A percentile compares a stretch with the other conserved stretches of the same genome.
phyloP scores from a whole-genome alignment of 192 early-diverging fungal genomes.

The Backusella tarrabulga region DNA sequence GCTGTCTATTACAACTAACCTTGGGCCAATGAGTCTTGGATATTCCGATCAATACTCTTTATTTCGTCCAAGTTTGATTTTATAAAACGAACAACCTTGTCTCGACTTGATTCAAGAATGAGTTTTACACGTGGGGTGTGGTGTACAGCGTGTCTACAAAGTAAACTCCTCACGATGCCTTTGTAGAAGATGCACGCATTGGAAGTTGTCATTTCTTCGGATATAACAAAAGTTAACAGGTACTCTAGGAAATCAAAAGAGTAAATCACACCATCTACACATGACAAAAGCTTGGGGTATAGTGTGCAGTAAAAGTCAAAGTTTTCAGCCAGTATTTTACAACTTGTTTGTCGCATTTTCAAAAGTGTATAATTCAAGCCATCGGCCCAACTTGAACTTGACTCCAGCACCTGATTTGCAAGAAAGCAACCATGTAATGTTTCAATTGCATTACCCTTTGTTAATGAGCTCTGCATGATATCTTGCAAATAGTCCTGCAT shows the following conservation, averaged over 20 bases:
- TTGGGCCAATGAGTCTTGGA: slow-evolving; percentile 19
- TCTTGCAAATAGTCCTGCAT: slow-evolving; percentile 11
- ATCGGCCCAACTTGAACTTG: slow-evolving; percentile 2
- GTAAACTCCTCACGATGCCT: slow-evolving; percentile 27
- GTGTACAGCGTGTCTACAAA: slow-evolving; percentile 21
- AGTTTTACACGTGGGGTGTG: neutral
- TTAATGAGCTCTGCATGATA: neutral
- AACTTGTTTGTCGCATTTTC: slow-evolving; percentile 6
- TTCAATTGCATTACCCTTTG: slow-evolving; percentile 24
- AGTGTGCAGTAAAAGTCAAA: slow-evolving; percentile 30
- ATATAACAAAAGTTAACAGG: slow-evolving; percentile 14
- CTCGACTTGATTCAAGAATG: slow-evolving; percentile 16
- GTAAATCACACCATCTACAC: slow-evolving; percentile 34
- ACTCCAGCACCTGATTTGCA: slow-evolving; percentile 9
- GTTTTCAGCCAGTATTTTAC: slow-evolving; percentile 19
- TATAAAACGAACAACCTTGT: slow-evolving; percentile 13
- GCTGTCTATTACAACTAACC: neutral
- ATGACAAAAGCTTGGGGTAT: slow-evolving; percentile 32
- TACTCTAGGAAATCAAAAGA: slow-evolving; percentile 33
- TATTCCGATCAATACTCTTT: neutral
- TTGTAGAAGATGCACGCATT: slow-evolving; percentile 27
- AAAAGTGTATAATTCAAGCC: slow-evolving; percentile 2
- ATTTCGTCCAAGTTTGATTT: slow-evolving; percentile 3
- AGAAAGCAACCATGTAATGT: slow-evolving; percentile 30
- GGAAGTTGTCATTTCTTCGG: slow-evolving; percentile 21